Evolutionary conservation across 2,329 filamentous ascomycete genomes (phyloP).

Genomic region (Talaromyces sp.): DNA sequence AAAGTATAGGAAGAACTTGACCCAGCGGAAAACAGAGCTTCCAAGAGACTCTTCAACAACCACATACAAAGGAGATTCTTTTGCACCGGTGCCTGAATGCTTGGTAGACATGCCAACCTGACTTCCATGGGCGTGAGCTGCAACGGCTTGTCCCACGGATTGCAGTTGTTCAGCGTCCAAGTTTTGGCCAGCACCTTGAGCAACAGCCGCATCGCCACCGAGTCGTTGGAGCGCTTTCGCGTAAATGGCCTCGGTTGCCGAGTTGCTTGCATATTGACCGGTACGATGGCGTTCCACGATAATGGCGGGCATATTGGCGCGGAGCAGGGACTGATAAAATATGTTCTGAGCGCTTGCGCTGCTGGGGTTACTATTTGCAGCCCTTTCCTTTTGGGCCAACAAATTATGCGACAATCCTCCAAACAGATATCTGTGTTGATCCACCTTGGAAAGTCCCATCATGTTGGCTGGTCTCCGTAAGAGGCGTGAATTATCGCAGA

Average conservation of each 20-base stretch:
- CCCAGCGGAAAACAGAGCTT: constrained; percentile 78
- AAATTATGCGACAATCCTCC: constrained; percentile 48
- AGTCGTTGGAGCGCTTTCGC: constrained; percentile 64
- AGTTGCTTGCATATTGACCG: constrained; percentile 75
- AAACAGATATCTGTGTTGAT: constrained; percentile 35
- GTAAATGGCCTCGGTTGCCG: constrained; percentile 73
- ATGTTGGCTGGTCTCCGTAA: constrained; percentile 18
- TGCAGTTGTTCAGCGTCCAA: constrained; percentile 63
- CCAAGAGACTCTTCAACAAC: constrained; percentile 87
- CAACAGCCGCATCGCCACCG: constrained; percentile 39
- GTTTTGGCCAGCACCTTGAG: constrained; percentile 20
- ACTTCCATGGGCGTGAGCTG: constrained; percentile 63
- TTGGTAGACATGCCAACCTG: constrained; percentile 52
- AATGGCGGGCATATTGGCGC: constrained; percentile 90
- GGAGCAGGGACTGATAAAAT: constrained; percentile 86
- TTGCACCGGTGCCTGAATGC: constrained; percentile 60
- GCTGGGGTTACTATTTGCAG: constrained; percentile 84
- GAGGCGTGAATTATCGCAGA: constrained; percentile 22
- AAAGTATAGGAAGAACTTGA: constrained; percentile 79
- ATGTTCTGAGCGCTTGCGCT: constrained; percentile 86
- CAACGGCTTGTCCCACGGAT: constrained; percentile 75
- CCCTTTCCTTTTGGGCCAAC: constrained; percentile 80
- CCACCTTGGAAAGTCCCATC: constrained; percentile 21
- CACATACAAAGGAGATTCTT: constrained; percentile 85
- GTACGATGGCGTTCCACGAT: constrained; percentile 85